Base-by-base conservation (phyloP, 2,329 filamentous ascomycete genomes). In the Zymoseptoria brevis region DNA sequence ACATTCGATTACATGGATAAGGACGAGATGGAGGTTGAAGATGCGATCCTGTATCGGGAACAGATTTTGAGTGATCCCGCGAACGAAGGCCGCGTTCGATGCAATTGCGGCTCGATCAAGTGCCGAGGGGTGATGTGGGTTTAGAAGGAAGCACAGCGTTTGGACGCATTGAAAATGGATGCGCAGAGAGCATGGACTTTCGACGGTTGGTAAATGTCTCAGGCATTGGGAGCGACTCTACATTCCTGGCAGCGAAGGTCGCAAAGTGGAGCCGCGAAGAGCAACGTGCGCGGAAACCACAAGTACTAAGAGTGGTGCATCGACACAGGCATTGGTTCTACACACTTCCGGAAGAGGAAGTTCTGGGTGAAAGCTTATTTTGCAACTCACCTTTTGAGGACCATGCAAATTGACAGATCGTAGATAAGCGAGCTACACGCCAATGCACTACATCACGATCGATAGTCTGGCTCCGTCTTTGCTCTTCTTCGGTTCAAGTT, bases 1-100 rank as follows among this genome's bases (percentile, higher is more conserved):
- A 91, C 87, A 0, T 93, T 94, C 70, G 88, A 93, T 67, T 94
- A 94, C 67, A 79, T 88, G 5, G 87, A 88, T 64, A 85, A 85
- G 8, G 79, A 83, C 22, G 81, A 82, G 49, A 68, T 69, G 8
- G 70, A 71, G 35, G 66, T 68, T n/a, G 71, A 72, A n/a, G 67
- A 68, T 3, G 64, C 68, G 2, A 56, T 66, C 41, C 21, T 45
- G 13, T 53, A 53, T 19, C 68, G 73, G 9, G 63, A 69, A 8
- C 76, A 77, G 19, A 72, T 77, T 24, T 74, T 76, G 11, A 74
- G 77, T 30, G 79, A 83, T 57, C 79, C 80, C 1, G 76, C 80
- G 1, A 78, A 83, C 30, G 75, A 75, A 54, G 75, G 67, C 45
- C 69, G 64, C 50, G 65, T 75, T 41, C 71, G 70, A 2, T 81